These are phyloP conservation scores for Aspergillus puulaauensis DNA, from an alignment of 2,329 filamentous ascomycete genomes.

Conservation along the genomic window DNA sequence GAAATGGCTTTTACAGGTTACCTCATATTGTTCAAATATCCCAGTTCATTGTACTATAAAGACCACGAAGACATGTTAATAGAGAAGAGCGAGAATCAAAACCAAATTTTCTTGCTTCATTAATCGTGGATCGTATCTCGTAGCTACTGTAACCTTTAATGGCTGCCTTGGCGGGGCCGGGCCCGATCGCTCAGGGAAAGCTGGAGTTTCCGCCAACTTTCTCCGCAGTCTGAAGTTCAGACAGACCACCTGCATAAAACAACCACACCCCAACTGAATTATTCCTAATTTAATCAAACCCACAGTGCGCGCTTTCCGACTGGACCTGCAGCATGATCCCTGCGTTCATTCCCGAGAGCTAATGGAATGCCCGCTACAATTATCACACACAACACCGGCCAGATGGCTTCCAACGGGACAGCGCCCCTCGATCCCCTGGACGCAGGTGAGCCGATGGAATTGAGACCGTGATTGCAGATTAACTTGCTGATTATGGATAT, in stretches of 20 bases:
- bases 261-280: not conserved
- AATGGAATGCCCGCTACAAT: conserved; percentile 38
- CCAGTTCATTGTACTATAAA: conserved; percentile 16
- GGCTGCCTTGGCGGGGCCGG: conserved; percentile 6
- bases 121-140: not conserved
- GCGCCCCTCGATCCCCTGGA: conserved; percentile 43
- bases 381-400: conserved; percentile 30
- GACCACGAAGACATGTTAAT: conserved; percentile 24
- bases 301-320: conserved; percentile 5
- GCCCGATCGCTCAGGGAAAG: not conserved
- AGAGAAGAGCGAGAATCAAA: conserved; percentile 7
- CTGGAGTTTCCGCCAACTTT: conserved; percentile 10
- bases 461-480: not conserved
- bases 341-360: conserved; percentile 24
- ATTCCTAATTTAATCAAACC: not conserved
- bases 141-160: not conserved
- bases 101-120: not conserved
- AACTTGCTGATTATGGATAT: conserved; percentile 7
- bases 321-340: conserved; percentile 22
- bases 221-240: not conserved
- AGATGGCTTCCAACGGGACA: conserved; percentile 40
- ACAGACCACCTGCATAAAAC: not conserved
- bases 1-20: conserved; percentile 24
- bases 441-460: conserved; percentile 37
- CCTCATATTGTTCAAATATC: conserved; percentile 16